phyloP scores from a whole-genome alignment of 768 basidiomycete genomes.

The Termitomyces sp. region DNA sequence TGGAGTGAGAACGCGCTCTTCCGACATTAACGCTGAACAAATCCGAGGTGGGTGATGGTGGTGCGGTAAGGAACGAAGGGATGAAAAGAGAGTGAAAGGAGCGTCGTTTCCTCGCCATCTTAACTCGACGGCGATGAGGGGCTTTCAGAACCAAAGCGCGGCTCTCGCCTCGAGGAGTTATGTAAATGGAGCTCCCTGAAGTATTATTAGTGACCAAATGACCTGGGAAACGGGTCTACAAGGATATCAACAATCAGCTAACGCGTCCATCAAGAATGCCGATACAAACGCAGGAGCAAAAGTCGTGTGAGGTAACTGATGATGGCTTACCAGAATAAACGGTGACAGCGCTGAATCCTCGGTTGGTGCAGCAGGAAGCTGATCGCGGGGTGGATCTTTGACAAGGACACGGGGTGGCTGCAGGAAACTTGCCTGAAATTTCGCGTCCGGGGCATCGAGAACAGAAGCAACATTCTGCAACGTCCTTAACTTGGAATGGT shows the following conservation, averaged over 20 bases:
- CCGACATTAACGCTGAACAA: constrained; percentile 13
- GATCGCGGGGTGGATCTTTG: constrained; percentile 28
- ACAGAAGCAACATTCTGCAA: constrained; percentile 9
- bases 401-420: constrained; percentile 17
- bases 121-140: constrained; percentile 14
- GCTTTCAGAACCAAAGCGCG: constrained; percentile 3
- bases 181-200: constrained; percentile 12
- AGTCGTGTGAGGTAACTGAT: constrained; percentile 7
- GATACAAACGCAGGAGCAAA: neutral
- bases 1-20: constrained; percentile 22
- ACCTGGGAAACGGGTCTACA: constrained; percentile 18
- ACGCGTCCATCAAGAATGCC: constrained; percentile 14
- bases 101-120: constrained; percentile 47
- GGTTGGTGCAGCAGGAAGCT: constrained; percentile 19
- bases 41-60: constrained; percentile 21
- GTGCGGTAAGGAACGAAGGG: constrained; percentile 40
- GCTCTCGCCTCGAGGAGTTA: constrained; percentile 9
- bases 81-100: constrained; percentile 52
- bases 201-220: constrained; percentile 1
- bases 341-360: constrained; percentile 19
- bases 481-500: constrained; percentile 8
- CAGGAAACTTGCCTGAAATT: constrained; percentile 4
- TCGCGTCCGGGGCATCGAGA: constrained; percentile 9
- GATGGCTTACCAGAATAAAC: constrained; percentile 26
- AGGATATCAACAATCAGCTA: constrained; percentile 13